These are phyloP conservation scores for Dipteronia dyeriana DNA, from an alignment of 345 rosid species.

Conservation along the genomic window DNA sequence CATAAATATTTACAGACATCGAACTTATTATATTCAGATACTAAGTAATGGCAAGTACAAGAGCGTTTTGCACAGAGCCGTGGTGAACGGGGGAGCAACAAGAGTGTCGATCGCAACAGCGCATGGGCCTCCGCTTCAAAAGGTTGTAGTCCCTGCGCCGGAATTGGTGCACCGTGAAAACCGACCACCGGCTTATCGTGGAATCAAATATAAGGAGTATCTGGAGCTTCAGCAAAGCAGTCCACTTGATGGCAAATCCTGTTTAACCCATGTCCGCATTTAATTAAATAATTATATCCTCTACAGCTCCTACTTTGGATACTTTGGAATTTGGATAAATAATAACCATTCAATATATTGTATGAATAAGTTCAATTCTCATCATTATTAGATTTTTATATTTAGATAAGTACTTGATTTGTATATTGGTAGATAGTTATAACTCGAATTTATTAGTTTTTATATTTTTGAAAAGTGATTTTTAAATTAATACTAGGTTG, in stretches of 20 bases:
- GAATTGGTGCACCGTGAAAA: constrained; percentile 12
- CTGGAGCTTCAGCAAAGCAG: constrained; percentile 34
- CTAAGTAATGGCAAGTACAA: constrained; percentile 44
- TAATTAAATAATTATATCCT: neutral
- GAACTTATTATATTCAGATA: constrained; percentile 16
- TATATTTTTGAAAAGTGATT: too few relatives aligned
- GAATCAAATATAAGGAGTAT: constrained; percentile 34
- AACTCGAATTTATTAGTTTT: too few relatives aligned
- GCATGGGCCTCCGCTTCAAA: constrained; percentile 37
- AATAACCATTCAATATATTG: too few relatives aligned
- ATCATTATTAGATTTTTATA: too few relatives aligned
- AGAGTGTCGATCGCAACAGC: constrained; percentile 41
- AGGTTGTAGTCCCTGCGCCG: constrained; percentile 28
- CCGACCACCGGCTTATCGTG: constrained; percentile 20
- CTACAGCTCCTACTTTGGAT: too few relatives aligned
- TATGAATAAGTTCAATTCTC: too few relatives aligned
- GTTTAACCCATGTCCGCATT: constrained; percentile 34
- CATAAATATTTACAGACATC: too few relatives aligned
- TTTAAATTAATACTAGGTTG: too few relatives aligned
- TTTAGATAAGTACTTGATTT: too few relatives aligned
- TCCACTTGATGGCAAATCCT: constrained; percentile 26
- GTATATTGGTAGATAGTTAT: too few relatives aligned
- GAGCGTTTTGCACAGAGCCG: constrained; percentile 40
- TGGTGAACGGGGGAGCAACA: constrained; percentile 28
- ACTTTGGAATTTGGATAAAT: too few relatives aligned